Conservation (phyloP, 345 rosid genomes). For the Gossypium thurberi region DNA sequence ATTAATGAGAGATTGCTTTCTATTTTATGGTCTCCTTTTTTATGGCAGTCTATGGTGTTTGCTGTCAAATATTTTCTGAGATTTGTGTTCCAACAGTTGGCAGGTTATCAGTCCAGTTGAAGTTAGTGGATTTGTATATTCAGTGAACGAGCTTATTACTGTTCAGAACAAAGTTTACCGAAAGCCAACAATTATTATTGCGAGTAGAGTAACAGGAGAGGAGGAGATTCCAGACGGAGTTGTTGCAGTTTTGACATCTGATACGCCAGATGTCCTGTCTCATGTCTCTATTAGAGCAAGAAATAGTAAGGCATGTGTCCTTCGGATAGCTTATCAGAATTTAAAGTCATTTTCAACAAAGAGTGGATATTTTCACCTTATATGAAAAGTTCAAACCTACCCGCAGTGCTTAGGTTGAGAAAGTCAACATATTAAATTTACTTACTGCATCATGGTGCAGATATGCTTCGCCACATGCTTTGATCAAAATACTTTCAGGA, state of each 20-base stretch:
- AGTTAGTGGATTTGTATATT: constrained; percentile 29
- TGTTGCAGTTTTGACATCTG: constrained; percentile 40
- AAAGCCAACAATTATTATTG: constrained; percentile 34
- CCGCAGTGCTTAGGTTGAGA: not conserved
- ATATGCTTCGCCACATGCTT: constrained; percentile 42
- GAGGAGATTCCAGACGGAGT: constrained; percentile 42
- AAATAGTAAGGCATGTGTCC: constrained; percentile 26
- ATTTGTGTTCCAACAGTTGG: constrained; percentile 30
- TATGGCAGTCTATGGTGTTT: not conserved
- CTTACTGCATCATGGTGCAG: constrained; percentile 14
- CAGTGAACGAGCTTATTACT: constrained; percentile 25
- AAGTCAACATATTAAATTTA: not conserved
- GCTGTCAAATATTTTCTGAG: not conserved
- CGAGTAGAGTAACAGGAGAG: constrained; percentile 33
- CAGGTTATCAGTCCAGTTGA: constrained; percentile 42
- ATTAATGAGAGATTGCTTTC: not conserved
- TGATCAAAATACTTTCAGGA: constrained; percentile 29
- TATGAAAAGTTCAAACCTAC: constrained; percentile 4
- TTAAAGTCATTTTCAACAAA: not conserved
- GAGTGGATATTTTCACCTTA: constrained; percentile 1
- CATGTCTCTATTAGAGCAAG: constrained; percentile 42
- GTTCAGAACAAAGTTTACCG: constrained; percentile 32
- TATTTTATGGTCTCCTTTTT: not conserved
- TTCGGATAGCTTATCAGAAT: not conserved
- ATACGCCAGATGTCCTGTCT: constrained; percentile 36